phyloP scores from a whole-genome alignment of 2,329 filamentous ascomycete genomes.

The Alternaria hordeiaustralica region DNA sequence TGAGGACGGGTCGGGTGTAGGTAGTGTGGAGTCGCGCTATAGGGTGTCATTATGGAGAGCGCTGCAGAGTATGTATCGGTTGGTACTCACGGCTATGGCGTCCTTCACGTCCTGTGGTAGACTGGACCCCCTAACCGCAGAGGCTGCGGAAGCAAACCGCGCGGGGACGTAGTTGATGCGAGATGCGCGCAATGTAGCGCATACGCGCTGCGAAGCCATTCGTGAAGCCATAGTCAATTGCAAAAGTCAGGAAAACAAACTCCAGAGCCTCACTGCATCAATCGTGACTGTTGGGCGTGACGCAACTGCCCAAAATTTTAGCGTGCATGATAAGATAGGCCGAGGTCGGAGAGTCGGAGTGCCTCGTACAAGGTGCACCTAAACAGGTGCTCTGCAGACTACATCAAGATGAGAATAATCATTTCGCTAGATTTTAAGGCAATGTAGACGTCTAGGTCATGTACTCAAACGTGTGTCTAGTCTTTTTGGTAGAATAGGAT shows the following conservation, averaged over 20 bases:
- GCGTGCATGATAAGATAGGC: constrained; percentile 18
- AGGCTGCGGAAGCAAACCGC: constrained; percentile 51
- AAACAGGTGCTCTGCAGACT: neutral
- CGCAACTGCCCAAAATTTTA: constrained; percentile 26
- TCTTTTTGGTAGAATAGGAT: neutral
- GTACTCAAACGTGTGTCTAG: neutral
- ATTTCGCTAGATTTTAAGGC: neutral
- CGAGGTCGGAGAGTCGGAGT: constrained; percentile 25
- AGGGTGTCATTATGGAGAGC: constrained; percentile 13
- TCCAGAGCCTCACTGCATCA: constrained; percentile 12
- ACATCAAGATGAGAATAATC: neutral
- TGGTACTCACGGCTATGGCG: constrained; percentile 48
- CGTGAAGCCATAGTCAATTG: constrained; percentile 40
- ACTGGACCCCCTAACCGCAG: constrained; percentile 48
- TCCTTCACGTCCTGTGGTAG: constrained; percentile 51
- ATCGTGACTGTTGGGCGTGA: constrained; percentile 16
- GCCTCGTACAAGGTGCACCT: neutral
- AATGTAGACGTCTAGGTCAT: neutral
- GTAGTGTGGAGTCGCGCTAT: constrained; percentile 51
- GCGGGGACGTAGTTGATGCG: constrained; percentile 26
- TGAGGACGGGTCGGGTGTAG: constrained; percentile 74
- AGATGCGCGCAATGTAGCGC: constrained; percentile 34
- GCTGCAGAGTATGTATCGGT: neutral
- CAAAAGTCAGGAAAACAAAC: constrained; percentile 5
- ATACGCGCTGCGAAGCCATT: constrained; percentile 34